Evolutionary conservation across 495 filamentous ascomycete genomes (phyloP), one percentile per base, ranked within the genome.

Genomic region (Beverwykella pulmonaria): DNA sequence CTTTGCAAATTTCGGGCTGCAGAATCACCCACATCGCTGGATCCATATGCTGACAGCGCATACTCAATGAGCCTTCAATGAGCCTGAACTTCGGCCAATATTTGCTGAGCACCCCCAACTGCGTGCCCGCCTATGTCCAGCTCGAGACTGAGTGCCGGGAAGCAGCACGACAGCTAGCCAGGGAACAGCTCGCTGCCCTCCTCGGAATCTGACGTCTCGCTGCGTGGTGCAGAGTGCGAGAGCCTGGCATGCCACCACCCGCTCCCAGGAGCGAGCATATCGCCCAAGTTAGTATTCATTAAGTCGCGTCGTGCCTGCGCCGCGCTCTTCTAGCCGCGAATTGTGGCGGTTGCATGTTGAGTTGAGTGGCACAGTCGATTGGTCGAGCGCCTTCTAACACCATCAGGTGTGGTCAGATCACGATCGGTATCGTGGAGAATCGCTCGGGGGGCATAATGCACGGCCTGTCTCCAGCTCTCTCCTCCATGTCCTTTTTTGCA

Each of bases 1-100:
- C 69, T 65, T 71, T 71, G 61, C 59, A 44, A 44, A 71, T 71
- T 71, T 71, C 69, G 69, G 69, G 56, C 69, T 71, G 69, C 69
- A 71, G 69, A 63, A 71, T 71, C 69, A 53, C 59, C 68, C 68
- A 60, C 58, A 32, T 36, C 58, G 53, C 52, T 53, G 68, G 63
- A 67, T 64, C 68, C 54, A 71, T 60, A 60, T 68, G 65, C 69
- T 68, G 65, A 65, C 65, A 71, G 34, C 65, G 69, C 61, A 60
- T 60, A 49, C 49, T 59, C 52, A 65, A 68, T 68, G 69, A 71
- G 68, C 68, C 63, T 71, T 59, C 52, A 68, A 68, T 68, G 69
- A 71, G 68, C 68, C 63, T 71, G 68, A 71, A 67, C 29, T 71
- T 67, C 67, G 61, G 67, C 67, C 67, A 69, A 69, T 69, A 65